These are phyloP conservation scores for Aspergillus fijiensis DNA, from an alignment of 2,329 filamentous ascomycete genomes.

Conservation along the genomic window DNA sequence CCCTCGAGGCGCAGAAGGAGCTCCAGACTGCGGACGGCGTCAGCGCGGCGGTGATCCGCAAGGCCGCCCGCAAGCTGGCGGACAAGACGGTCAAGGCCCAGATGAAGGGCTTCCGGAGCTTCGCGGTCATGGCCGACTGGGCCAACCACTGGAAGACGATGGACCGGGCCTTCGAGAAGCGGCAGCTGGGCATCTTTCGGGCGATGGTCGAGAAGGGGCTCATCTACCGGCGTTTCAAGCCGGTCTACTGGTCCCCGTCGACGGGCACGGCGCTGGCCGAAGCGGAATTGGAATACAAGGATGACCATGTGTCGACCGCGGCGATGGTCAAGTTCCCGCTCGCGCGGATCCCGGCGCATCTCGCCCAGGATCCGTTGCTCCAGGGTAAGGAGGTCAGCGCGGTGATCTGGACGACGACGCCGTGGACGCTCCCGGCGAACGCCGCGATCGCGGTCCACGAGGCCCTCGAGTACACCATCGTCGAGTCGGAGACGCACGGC, in stretches of 20 bases:
- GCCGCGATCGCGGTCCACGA: constrained; percentile 79
- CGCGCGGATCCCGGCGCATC: constrained; percentile 44
- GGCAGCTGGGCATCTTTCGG: constrained; percentile 60
- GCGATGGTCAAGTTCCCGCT: constrained; percentile 76
- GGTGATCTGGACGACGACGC: constrained; percentile 98
- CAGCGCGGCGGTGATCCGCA: constrained; percentile 51
- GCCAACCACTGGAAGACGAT: constrained; percentile 62
- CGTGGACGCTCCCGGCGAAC: constrained; percentile 95
- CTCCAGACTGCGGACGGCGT: constrained; percentile 27
- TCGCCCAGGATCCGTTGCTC: constrained; percentile 43
- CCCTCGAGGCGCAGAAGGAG: constrained; percentile 62
- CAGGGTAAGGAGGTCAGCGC: constrained; percentile 62
- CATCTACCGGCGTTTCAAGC: constrained; percentile 62
- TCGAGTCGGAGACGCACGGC: constrained; percentile 57
- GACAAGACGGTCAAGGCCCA: constrained; percentile 57
- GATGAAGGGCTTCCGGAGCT: constrained; percentile 58
- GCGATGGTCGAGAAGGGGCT: constrained; percentile 62
- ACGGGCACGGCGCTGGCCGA: constrained; percentile 63
- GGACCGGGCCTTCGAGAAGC: constrained; percentile 61
- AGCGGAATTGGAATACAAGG: constrained; percentile 65
- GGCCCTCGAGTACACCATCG: constrained; percentile 70
- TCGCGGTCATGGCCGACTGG: constrained; percentile 67
- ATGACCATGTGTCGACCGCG: constrained; percentile 59
- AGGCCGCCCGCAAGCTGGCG: constrained; percentile 56
- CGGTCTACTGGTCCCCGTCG: constrained; percentile 67